phyloP scores from a whole-genome alignment of 352 stramenopile species.

The Globisporangium perplexum region DNA sequence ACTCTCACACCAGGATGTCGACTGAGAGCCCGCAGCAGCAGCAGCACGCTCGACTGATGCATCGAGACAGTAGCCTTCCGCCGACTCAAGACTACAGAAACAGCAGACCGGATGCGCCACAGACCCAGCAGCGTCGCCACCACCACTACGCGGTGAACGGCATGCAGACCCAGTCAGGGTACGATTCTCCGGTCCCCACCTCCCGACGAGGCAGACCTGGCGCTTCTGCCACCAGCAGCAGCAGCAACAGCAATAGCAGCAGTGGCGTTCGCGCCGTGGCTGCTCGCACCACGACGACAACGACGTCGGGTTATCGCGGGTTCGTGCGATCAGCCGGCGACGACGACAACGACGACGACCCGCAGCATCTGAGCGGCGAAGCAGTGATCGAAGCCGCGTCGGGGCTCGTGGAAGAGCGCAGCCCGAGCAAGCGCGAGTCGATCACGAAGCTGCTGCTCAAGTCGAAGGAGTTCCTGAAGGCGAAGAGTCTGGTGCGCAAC shows the following conservation, averaged over 20 bases:
- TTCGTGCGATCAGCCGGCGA: not conserved
- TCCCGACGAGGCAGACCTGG: not conserved
- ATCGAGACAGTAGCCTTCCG: not conserved
- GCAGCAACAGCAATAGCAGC: constrained; percentile 1
- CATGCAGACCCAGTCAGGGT: not conserved
- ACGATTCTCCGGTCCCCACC: not conserved
- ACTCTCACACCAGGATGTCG: not conserved
- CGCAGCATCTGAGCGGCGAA: constrained; percentile 1
- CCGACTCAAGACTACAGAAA: not conserved
- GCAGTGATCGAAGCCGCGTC: constrained; percentile 13
- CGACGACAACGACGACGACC: not conserved
- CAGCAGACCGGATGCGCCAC: not conserved
- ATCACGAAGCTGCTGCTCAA: constrained; percentile 54
- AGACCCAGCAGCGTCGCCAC: not conserved
- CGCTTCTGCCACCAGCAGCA: not conserved
- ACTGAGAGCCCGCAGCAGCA: not conserved
- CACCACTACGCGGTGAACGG: not conserved
- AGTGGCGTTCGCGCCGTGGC: not conserved
- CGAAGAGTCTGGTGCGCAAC: constrained; percentile 59
- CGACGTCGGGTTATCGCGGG: not conserved
- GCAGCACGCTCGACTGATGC: not conserved
- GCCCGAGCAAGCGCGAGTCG: constrained; percentile 27
- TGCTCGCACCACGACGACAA: not conserved
- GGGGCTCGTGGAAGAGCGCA: constrained; percentile 15
- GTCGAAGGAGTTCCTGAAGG: constrained; percentile 58